These are phyloP conservation scores for Torulaspora franciscae DNA, from an alignment of 805 yeast species.

Conservation along the genomic window DNA sequence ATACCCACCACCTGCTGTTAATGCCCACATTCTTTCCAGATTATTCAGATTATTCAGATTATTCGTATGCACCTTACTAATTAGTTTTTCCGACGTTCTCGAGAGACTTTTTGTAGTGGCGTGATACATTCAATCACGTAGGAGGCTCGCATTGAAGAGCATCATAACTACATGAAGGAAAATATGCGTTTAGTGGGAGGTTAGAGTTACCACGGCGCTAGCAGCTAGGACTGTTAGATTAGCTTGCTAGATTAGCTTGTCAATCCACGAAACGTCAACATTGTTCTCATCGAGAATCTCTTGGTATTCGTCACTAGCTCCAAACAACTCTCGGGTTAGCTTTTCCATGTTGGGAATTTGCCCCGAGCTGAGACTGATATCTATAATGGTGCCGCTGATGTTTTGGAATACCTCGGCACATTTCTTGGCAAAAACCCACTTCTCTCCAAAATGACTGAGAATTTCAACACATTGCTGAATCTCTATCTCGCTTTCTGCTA, in stretches of 20 bases:
- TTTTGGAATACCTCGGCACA: slow-evolving; percentile 43
- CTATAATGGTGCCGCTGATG: slow-evolving; percentile 42
- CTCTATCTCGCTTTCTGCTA: slow-evolving; percentile 44
- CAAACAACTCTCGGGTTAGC: slow-evolving; percentile 39
- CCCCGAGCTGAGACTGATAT: slow-evolving; percentile 40
- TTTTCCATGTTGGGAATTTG: slow-evolving; percentile 40
- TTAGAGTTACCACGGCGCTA: neutral
- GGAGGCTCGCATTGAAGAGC: no score
- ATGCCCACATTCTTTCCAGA: neutral
- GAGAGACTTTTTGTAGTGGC: neutral
- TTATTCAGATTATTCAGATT: neutral
- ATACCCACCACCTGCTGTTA: neutral
- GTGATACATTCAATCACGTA: neutral
- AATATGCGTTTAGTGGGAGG: neutral
- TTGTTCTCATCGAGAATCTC: slow-evolving; percentile 44
- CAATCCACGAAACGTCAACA: slow-evolving; percentile 44
- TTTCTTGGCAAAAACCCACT: slow-evolving; percentile 45
- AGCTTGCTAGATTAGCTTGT: slow-evolving; percentile 21
- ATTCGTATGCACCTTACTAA: neutral
- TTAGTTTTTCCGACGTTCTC: neutral
- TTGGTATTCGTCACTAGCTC: slow-evolving; percentile 44
- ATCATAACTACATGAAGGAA: neutral
- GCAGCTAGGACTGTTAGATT: neutral
- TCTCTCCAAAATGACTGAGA: slow-evolving; percentile 42
- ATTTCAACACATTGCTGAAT: slow-evolving; percentile 45